Evolutionary conservation across 805 yeast species (phyloP).

Genomic region (Diddensiella santjacobensis): DNA sequence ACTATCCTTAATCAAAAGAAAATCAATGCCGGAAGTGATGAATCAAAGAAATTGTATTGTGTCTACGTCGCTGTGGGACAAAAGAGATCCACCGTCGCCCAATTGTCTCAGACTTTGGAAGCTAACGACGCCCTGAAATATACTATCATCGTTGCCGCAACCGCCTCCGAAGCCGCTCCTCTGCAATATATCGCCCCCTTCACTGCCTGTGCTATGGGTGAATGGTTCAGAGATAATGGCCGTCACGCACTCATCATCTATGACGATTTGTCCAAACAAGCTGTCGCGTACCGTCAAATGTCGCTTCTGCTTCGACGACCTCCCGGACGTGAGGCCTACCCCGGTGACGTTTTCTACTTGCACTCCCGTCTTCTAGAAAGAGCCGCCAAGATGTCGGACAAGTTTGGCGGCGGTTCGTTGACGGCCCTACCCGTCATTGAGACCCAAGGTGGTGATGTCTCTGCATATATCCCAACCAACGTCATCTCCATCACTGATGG

Average conservation of each 20-base stretch:
- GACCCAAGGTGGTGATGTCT: slow-evolving; percentile 99
- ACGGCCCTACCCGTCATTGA: slow-evolving; percentile 95
- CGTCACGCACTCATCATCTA: slow-evolving; percentile 94
- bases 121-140: slow-evolving; percentile 97
- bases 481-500: slow-evolving; percentile 97
- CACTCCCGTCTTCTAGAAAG: slow-evolving; percentile 94
- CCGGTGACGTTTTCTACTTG: slow-evolving; percentile 95
- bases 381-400: slow-evolving; percentile 94
- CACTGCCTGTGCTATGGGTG: slow-evolving; percentile 99
- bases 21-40: slow-evolving; percentile 94
- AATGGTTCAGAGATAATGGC: slow-evolving; percentile 99
- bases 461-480: slow-evolving; percentile 96
- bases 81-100: slow-evolving; percentile 99
- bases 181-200: slow-evolving; percentile 99
- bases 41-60: slow-evolving; percentile 97
- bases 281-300: slow-evolving; percentile 99
- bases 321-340: slow-evolving; percentile 96
- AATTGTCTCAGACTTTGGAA: slow-evolving; percentile 98
- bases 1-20: slow-evolving; percentile 98
- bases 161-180: slow-evolving; percentile 99
- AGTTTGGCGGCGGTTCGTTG: slow-evolving; percentile 88
- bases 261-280: slow-evolving; percentile 99
- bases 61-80: slow-evolving; percentile 99
- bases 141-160: slow-evolving; percentile 97
- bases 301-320: slow-evolving; percentile 96